Conservation (phyloP, 225 moss, liverwort and hornwort genomes). For the Lunularia cruciata region DNA sequence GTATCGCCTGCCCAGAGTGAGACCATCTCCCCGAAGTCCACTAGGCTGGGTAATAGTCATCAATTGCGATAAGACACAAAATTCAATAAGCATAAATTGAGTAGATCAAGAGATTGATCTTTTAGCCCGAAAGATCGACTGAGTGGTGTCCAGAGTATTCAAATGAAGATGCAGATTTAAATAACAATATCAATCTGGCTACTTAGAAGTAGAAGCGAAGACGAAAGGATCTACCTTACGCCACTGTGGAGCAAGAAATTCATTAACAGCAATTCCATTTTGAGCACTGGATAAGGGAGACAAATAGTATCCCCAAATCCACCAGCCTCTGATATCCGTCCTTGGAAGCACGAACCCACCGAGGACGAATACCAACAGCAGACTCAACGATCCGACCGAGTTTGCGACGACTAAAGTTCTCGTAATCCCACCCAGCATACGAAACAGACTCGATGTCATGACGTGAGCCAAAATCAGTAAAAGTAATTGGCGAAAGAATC, state of each 20-base stretch:
- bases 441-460: slow-evolving; percentile 64
- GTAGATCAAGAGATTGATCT: too few species aligned
- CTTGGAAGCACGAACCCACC: slow-evolving; percentile 75
- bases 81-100: not conserved
- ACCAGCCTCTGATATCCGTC: slow-evolving; percentile 49
- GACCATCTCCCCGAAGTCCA: not conserved
- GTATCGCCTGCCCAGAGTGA: slow-evolving; percentile 14
- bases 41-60: slow-evolving; percentile 24
- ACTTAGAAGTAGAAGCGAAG: too few species aligned
- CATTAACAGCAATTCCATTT: slow-evolving; percentile 47
- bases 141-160: too few species aligned
- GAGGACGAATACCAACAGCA: slow-evolving; percentile 54
- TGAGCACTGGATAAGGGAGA: slow-evolving; percentile 58
- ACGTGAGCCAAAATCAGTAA: slow-evolving; percentile 43
- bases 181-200: too few species aligned
- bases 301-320: slow-evolving; percentile 86
- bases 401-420: slow-evolving; percentile 60
- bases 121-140: too few species aligned
- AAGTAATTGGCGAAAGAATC: slow-evolving; percentile 66
- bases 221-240: slow-evolving; percentile 31
- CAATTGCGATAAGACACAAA: not conserved
- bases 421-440: slow-evolving; percentile 63
- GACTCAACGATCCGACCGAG: slow-evolving; percentile 53
- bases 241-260: slow-evolving; percentile 75
- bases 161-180: too few species aligned